Base-by-base conservation (phyloP, 2,329 filamentous ascomycete species). In the Xylariaceae sp. region DNA sequence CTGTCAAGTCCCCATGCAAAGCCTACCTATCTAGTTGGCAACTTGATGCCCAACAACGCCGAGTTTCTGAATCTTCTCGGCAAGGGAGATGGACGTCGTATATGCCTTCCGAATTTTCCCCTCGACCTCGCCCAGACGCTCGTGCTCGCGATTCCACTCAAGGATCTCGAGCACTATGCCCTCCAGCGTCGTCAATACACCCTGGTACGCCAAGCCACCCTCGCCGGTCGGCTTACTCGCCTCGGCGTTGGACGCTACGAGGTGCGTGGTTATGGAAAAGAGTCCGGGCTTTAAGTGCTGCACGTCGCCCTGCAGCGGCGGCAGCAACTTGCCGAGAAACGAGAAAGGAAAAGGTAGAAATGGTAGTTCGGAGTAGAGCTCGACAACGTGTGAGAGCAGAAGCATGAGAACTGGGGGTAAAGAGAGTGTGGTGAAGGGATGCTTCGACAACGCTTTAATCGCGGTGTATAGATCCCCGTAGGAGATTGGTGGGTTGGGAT, bases 131-230 rank as follows among this genome's bases (percentile, higher is more conserved):
- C 15, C 47, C 5, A 39, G 29, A 32, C 43, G 30, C 46, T 8
- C 61, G 43, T 74, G 72, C 53, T 72, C 71, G 1, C 54, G 58
- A 54, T 76, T 75, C 72, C 73, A 75, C 37, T 74, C 72, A 0
- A 75, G 56, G 0, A 76, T 58, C 59, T 75, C 66, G 47, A 69
- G 62, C n/a, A 63, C 60, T 64, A 76, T 68, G 1, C 73, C 73
- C 21, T 75, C 71, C 0, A 72, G 62, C 10, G 72, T 75, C 0
- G 68, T 72, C 9, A 72, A 8, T 1, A 73, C 61, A 0, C 72
- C 73, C 0, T 53, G 53, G 54, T 74, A 75, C 0, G 71, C 73
- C 15, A 76, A 58, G 0, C 72, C 73, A 9, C 73, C 73, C 4
- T 69, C 60, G 1, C 53, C 46, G 0, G 73, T 65, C 0, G 71